Conservation (phyloP, 2,329 filamentous ascomycete species). For the Ophiocordyceps robertsii region DNA sequence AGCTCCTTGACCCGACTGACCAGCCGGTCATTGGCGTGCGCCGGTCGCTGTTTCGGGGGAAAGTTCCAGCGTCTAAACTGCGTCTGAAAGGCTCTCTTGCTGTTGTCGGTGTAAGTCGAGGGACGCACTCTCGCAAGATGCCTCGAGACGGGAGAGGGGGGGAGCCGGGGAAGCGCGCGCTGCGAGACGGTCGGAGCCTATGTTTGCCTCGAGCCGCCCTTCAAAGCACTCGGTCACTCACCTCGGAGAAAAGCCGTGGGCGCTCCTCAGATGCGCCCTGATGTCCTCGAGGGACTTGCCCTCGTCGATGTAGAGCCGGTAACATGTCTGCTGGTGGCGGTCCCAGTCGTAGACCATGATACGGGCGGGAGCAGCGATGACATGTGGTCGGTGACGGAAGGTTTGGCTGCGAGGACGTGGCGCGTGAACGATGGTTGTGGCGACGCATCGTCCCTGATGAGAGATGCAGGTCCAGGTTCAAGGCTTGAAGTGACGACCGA, state of each 20-base stretch:
- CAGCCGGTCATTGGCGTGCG: conserved; percentile 54
- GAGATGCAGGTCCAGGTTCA: not conserved
- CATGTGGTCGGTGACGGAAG: not conserved
- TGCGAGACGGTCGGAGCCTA: not conserved
- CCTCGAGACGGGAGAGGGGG: not conserved
- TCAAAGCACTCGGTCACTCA: conserved; percentile 31
- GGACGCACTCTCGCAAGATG: not conserved
- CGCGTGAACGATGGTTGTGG: not conserved
- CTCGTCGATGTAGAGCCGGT: conserved; percentile 63
- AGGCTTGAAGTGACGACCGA: no score
- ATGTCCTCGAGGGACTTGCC: conserved; percentile 61
- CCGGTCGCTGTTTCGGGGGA: conserved; percentile 58
- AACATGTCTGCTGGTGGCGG: conserved; percentile 26
- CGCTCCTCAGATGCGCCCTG: conserved; percentile 53
- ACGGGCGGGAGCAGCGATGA: conserved; percentile 5
- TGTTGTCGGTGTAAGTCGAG: conserved; percentile 18
- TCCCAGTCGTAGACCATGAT: conserved; percentile 36
- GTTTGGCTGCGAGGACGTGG: not conserved
- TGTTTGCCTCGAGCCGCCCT: not conserved
- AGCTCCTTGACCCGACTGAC: conserved; percentile 60
- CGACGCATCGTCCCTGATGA: not conserved
- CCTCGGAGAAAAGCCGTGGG: conserved; percentile 58
- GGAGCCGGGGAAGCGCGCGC: no score
- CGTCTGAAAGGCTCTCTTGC: conserved; percentile 63
- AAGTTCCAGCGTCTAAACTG: conserved; percentile 73